Conservation (phyloP, 345 rosid genomes). For the Gossypium turneri region DNA sequence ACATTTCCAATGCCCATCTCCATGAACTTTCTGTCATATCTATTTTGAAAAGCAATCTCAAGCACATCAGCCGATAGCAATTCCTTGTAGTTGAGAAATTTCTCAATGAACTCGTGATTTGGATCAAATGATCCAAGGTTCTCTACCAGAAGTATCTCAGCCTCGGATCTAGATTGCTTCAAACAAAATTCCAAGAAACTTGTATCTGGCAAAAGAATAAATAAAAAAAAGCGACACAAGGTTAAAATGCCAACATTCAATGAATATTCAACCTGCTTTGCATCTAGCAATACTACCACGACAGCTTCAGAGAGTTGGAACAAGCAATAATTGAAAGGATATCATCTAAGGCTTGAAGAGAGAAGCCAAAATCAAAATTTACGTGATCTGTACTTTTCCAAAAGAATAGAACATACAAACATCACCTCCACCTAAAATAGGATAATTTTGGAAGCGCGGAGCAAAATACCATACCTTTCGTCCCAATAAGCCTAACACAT, state of each 20-base stretch:
- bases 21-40: constrained; percentile 38
- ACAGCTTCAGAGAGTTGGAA: neutral
- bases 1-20: constrained; percentile 34
- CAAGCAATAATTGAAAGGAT: neutral
- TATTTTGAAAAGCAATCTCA: constrained; percentile 76
- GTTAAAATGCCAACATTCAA: neutral
- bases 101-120: constrained; percentile 79
- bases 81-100: constrained; percentile 88
- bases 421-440: neutral
- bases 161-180: constrained; percentile 90
- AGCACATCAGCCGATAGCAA: constrained; percentile 74
- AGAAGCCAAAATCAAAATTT: neutral
- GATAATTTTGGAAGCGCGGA: neutral
- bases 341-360: neutral
- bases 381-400: neutral
- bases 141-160: constrained; percentile 67
- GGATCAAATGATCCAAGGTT: constrained; percentile 75
- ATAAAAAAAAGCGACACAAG: too few species aligned
- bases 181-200: constrained; percentile 87
- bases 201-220: constrained; percentile 44
- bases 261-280: neutral
- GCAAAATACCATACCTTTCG: constrained; percentile 53
- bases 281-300: neutral
- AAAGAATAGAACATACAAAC: neutral
- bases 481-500: constrained; percentile 81